phyloP scores from a whole-genome alignment of 1,284 basidiomycete species.

The Boletus semigastroideus region DNA sequence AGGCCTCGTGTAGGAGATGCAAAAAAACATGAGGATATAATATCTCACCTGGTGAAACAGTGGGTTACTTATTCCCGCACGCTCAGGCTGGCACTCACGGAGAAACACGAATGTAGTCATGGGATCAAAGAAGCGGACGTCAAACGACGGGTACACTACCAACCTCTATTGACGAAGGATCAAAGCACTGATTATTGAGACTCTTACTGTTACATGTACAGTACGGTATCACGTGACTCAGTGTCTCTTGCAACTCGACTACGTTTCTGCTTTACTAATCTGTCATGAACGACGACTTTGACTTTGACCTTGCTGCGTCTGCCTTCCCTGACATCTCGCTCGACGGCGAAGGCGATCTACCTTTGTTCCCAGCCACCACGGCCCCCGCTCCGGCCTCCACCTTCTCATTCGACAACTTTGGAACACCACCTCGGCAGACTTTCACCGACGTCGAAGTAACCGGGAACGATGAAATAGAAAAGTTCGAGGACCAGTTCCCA shows the following conservation, averaged over 20 bases:
- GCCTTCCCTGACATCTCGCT: slow-evolving; percentile 86
- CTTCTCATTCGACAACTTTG: slow-evolving; percentile 70
- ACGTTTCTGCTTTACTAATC: neutral
- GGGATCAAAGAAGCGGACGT: too few species aligned
- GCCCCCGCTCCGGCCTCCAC: slow-evolving; percentile 32
- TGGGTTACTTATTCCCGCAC: neutral
- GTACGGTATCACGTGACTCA: neutral
- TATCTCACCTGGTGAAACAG: neutral
- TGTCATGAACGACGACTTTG: slow-evolving; percentile 45
- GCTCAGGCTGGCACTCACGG: neutral
- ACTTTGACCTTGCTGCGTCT: slow-evolving; percentile 75
- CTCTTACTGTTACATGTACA: too few species aligned
- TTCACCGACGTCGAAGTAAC: slow-evolving; percentile 72
- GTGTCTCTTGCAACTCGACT: neutral
- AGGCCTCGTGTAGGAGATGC: neutral
- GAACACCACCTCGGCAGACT: slow-evolving; percentile 42
- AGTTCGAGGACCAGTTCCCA: slow-evolving; percentile 91
- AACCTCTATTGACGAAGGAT: too few species aligned
- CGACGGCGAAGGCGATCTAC: slow-evolving; percentile 59
- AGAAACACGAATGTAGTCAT: too few species aligned
- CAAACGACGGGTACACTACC: too few species aligned
- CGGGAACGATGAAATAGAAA: slow-evolving; percentile 83
- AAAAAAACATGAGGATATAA: neutral
- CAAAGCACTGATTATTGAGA: too few species aligned
- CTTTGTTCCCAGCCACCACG: slow-evolving; percentile 38